Base-by-base conservation (phyloP, 257 asterid species). In the Capsicum baccatum region DNA sequence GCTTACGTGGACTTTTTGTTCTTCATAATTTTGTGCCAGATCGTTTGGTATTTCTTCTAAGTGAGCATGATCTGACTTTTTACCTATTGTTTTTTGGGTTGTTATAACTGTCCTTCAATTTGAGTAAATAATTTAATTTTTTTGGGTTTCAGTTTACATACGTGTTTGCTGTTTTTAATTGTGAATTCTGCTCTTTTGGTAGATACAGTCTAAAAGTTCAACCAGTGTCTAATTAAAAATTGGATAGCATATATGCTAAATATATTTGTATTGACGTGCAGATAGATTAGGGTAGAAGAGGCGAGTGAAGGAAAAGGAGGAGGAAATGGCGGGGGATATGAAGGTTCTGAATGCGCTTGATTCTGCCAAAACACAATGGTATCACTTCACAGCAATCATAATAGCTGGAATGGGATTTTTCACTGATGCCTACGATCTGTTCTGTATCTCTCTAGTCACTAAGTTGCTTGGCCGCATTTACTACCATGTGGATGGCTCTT, bases 351-450 rank as follows among this genome's bases (percentile, higher is more conserved):
- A 79, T 3, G 95, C 95, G 0, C 92, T 92, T 4, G 95, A 91
- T 79, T 86, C 87, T 0, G 95, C 95, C 5, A 92, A 92, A 79
- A 92, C 95, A 13, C 93, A 90, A 80, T 91, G 94, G 93, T 91
- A 91, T 80, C 95, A 92, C 55, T 89, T 92, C 83, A 92, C 94
- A 15, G 93, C 96, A 17, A 89, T 92, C 62, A 85, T 92, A 56
- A 85, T 92, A 33, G 93, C 96, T 66, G 96, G 96, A 1, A 92
- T 92, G 96, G 96, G 96, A 0, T 92, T 92, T 74, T 92, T 92
- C 90, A 91, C 96, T 2, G 96, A 91, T 78, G 92, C 96, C 2
- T 92, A 92, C 15, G 96, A 92, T 76, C 94, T 92, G 6, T 92
- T 92, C 84, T 90, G 94, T 84, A 90, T 92, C 42, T 92, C 95